Evolutionary conservation across 352 stramenopile genomes (phyloP).

Genomic region (Aphanomyces stellatus): DNA sequence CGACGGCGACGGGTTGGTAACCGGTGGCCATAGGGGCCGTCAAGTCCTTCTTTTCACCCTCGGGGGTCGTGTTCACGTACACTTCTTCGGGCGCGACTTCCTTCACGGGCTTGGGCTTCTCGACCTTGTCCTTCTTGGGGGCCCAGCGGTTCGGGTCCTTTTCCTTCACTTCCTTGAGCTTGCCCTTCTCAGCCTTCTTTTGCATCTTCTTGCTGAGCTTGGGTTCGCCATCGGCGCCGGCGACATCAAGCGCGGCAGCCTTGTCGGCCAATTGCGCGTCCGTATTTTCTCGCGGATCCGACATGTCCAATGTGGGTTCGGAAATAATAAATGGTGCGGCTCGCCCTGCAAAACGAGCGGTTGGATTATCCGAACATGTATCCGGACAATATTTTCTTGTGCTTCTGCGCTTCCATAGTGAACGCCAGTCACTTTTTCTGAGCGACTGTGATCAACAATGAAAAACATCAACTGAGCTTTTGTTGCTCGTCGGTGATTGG

Average conservation of each 20-base stretch:
- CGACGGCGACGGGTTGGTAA: constrained; percentile 96
- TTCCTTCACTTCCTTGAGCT: constrained; percentile 87
- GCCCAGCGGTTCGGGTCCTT: constrained; percentile 91
- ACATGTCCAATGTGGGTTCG: too few species aligned
- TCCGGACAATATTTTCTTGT: background rate
- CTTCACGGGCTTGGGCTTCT: constrained; percentile 63
- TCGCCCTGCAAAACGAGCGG: too few species aligned
- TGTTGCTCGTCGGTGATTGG: too few species aligned
- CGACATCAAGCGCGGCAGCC: too few species aligned
- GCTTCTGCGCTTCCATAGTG: too few species aligned
- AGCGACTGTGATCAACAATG: too few species aligned
- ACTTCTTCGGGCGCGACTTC: constrained; percentile 31
- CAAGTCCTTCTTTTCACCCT: constrained; percentile 94
- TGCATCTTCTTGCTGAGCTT: constrained; percentile 95
- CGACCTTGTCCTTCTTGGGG: constrained; percentile 78
- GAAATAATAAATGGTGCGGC: too few species aligned
- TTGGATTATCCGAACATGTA: background rate
- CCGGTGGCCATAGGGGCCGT: constrained; percentile 58
- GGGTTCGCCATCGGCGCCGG: constrained; percentile 30
- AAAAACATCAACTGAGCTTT: too few species aligned
- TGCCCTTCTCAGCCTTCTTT: constrained; percentile 92
- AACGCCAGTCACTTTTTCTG: too few species aligned
- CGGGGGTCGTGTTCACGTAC: constrained; percentile 92
- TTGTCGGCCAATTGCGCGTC: too few species aligned
- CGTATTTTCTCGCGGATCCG: background rate